Conservation (phyloP, 73 alveolate genomes). For the Durusdinium trenchii region DNA sequence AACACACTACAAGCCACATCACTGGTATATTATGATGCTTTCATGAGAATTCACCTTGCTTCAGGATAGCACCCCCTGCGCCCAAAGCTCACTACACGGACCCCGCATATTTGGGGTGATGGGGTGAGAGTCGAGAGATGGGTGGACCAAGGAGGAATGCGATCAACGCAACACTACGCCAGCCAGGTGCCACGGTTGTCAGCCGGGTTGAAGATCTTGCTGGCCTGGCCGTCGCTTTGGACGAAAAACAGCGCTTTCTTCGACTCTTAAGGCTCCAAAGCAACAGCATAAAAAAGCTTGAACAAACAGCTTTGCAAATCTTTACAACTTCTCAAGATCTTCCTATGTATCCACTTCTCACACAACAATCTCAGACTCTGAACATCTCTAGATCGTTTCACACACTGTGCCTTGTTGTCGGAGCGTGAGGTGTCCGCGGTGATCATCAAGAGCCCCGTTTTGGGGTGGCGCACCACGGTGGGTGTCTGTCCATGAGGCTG, state of each 20-base stretch:
- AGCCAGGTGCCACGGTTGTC: conserved; percentile 20
- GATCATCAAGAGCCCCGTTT: conserved; percentile 21
- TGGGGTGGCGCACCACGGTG: conserved; percentile 65
- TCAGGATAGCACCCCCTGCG: too few species aligned
- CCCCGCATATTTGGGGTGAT: too few species aligned
- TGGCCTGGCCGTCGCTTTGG: conserved; percentile 35
- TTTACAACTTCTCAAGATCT: not conserved
- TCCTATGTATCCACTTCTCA: not conserved
- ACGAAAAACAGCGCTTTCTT: too few species aligned
- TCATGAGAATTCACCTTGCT: too few species aligned
- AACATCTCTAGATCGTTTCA: too few species aligned
- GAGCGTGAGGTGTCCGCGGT: conserved; percentile 84
- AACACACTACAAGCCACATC: too few species aligned
- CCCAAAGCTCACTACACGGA: too few species aligned
- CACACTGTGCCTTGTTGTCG: conserved; percentile 30
- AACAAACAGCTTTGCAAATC: not conserved
- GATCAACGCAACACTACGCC: not conserved
- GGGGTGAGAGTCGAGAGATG: too few species aligned
- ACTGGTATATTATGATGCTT: too few species aligned
- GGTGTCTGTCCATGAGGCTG: conserved; percentile 92
- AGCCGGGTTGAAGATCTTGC: conserved; percentile 34
- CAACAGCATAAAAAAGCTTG: not conserved
- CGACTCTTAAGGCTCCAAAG: too few species aligned
- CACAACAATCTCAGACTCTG: too few species aligned
- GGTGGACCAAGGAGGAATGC: too few species aligned